These are phyloP conservation scores for Phytophthora capsici DNA, from an alignment of 352 stramenopile genomes.

Conservation along the genomic window DNA sequence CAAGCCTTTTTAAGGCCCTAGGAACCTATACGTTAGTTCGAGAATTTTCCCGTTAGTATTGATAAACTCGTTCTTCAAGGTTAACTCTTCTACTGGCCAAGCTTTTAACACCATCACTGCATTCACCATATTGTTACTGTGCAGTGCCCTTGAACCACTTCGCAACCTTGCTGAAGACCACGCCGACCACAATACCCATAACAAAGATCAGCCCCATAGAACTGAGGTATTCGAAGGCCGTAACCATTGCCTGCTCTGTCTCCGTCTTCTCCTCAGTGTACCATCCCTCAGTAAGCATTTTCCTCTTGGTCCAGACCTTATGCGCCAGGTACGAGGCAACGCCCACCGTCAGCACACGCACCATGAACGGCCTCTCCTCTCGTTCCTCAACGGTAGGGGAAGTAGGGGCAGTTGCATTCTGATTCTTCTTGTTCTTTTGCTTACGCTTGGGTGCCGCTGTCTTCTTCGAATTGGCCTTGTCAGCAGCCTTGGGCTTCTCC, in stretches of 20 bases:
- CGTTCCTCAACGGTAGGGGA: not conserved
- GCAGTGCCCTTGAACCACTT: slow-evolving; percentile 37
- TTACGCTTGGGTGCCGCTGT: slow-evolving; percentile 8
- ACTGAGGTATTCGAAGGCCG: slow-evolving; percentile 77
- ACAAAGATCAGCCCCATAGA: slow-evolving; percentile 83
- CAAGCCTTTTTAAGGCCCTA: too few relatives aligned
- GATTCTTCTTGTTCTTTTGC: slow-evolving; percentile 19
- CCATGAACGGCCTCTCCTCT: slow-evolving; percentile 49
- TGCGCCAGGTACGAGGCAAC: slow-evolving; percentile 78
- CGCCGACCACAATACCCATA: slow-evolving; percentile 68
- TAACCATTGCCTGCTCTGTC: slow-evolving; percentile 70
- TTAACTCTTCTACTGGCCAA: not conserved
- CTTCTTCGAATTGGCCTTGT: slow-evolving; percentile 23
- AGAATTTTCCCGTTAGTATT: too few relatives aligned
- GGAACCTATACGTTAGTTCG: too few relatives aligned
- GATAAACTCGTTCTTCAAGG: not conserved
- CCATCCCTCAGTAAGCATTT: slow-evolving; percentile 63
- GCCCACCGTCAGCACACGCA: slow-evolving; percentile 66
- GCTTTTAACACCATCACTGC: too few relatives aligned
- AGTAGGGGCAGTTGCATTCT: not conserved
- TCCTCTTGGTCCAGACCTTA: slow-evolving; percentile 84
- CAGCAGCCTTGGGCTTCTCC: not conserved
- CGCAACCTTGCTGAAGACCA: slow-evolving; percentile 51
- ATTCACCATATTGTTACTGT: not conserved
- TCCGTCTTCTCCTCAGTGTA: slow-evolving; percentile 66